Evolutionary conservation across 1,139 yeast genomes (phyloP).

Genomic region (Diutina neorugosa): DNA sequence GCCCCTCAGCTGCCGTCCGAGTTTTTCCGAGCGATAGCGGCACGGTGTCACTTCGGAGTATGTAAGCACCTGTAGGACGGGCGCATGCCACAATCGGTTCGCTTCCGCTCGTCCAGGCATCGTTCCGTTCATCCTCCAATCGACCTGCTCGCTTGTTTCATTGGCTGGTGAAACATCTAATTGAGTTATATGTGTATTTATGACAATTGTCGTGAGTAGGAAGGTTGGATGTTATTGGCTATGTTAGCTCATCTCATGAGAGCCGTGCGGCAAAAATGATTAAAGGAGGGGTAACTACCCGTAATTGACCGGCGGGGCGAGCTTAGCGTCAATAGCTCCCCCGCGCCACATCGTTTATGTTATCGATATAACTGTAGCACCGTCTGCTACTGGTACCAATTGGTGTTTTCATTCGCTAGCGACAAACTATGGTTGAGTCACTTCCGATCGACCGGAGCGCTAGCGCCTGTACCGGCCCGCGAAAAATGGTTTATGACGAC

Average conservation of each 20-base stretch:
- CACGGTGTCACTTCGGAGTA: neutral
- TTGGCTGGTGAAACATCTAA: neutral
- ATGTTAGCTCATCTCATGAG: neutral
- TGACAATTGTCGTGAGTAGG: too few relatives aligned
- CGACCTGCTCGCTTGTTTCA: neutral
- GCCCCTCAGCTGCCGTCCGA: neutral
- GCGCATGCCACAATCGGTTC: neutral
- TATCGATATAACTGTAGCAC: neutral
- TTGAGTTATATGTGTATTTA: too few relatives aligned
- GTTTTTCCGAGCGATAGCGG: neutral
- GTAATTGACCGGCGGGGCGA: neutral
- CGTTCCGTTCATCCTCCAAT: neutral
- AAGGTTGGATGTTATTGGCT: too few relatives aligned
- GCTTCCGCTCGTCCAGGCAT: neutral
- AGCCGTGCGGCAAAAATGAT: neutral
- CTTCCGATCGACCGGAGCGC: conserved; percentile 1
- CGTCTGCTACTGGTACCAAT: neutral
- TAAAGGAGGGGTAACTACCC: neutral
- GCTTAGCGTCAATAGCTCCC: neutral
- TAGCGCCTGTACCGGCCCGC: conserved; percentile 1
- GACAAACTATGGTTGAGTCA: neutral
- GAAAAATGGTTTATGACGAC: neutral
- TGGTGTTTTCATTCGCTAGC: neutral
- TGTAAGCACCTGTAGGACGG: neutral
- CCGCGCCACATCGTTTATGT: neutral